Percentiles rank a stretch among this genome's conserved stretches.
Conservation (phyloP, 202 grass and related monocot genomes). For the Brachypodium distachyon region DNA sequence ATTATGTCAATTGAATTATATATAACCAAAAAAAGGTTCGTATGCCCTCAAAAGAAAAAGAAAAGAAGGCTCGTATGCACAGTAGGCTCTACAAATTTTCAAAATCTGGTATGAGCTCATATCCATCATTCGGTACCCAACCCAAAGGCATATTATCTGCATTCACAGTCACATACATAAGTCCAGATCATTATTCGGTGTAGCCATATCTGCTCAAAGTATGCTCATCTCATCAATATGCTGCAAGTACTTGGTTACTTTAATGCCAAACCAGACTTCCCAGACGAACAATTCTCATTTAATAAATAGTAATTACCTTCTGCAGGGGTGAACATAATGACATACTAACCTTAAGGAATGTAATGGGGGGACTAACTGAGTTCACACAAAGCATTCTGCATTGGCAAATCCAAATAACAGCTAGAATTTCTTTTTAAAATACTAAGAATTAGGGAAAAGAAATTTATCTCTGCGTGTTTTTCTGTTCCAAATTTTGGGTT, state of each 20-base stretch:
- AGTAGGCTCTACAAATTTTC: neutral
- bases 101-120: neutral
- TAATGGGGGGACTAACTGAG: neutral
- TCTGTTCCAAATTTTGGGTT: neutral
- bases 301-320: neutral
- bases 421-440: neutral
- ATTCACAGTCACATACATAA: neutral
- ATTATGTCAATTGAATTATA: neutral
- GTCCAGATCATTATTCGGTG: neutral
- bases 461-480: neutral
- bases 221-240: neutral
- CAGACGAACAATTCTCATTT: neutral
- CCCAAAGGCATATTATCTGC: neutral
- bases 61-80: neutral
- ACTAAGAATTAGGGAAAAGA: neutral
- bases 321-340: neutral
- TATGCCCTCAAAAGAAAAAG: neutral
- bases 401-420: neutral
- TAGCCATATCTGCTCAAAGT: neutral
- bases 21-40: neutral
- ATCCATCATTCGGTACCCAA: slow-evolving; percentile 4
- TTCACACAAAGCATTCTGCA: neutral
- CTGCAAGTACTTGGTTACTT: neutral
- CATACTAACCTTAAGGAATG: neutral
- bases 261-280: neutral